These are phyloP conservation scores for Diaporthe capsici DNA, from an alignment of 2,329 filamentous ascomycete species.

Conservation along the genomic window DNA sequence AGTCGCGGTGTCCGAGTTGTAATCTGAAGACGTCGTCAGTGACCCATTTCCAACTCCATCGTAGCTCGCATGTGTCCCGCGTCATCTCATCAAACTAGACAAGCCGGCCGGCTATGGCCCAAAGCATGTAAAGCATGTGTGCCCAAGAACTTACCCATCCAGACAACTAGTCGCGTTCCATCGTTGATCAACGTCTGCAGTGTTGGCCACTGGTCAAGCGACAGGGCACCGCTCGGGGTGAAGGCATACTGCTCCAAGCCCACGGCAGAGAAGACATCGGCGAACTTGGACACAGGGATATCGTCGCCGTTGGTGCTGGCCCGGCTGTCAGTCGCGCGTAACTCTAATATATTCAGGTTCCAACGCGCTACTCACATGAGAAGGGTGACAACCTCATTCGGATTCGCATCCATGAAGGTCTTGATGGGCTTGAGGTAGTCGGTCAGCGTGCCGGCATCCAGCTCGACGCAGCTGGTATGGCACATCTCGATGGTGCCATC, in stretches of 20 bases:
- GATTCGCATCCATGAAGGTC: slow-evolving; percentile 70
- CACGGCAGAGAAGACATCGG: slow-evolving; percentile 65
- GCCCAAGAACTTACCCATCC: slow-evolving; percentile 69
- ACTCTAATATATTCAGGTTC: neutral
- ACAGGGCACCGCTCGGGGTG: slow-evolving; percentile 58
- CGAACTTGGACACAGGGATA: slow-evolving; percentile 69
- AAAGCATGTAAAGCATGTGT: neutral
- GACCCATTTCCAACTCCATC: neutral
- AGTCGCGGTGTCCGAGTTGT: slow-evolving; percentile 60
- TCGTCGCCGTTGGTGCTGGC: slow-evolving; percentile 68
- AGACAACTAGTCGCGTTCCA: slow-evolving; percentile 76
- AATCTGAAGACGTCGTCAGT: slow-evolving; percentile 67
- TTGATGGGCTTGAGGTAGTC: slow-evolving; percentile 70
- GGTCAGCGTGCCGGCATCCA: slow-evolving; percentile 70
- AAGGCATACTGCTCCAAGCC: slow-evolving; percentile 72
- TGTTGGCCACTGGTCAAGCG: slow-evolving; percentile 76
- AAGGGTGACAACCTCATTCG: slow-evolving; percentile 73
- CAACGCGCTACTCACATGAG: slow-evolving; percentile 56
- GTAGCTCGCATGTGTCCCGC: neutral
- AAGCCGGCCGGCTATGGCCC: neutral
- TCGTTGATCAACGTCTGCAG: slow-evolving; percentile 74
- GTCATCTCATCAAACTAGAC: slow-evolving; percentile 6
- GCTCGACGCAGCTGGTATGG: slow-evolving; percentile 73
- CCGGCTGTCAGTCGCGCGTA: slow-evolving; percentile 1
- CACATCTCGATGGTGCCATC: slow-evolving; percentile 70